Percentiles rank a stretch among this genome's conserved stretches.
phyloP scores from a whole-genome alignment of 1,284 basidiomycete species.

The Leccinum holopus region DNA sequence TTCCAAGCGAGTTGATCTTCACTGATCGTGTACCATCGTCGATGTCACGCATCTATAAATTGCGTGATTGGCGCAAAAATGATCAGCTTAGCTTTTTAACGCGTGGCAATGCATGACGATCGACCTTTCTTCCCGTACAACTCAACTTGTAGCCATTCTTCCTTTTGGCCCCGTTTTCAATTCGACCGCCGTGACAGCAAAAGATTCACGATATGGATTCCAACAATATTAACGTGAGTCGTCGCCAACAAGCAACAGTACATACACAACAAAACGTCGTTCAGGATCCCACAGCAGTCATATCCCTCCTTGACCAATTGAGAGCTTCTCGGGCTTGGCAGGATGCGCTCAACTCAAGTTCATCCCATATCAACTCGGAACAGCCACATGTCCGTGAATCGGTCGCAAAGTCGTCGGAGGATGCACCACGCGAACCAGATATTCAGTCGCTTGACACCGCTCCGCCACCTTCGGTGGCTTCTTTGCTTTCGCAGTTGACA shows the following conservation, averaged over 20 bases:
- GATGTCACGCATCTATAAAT: not conserved
- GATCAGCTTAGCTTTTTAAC: not conserved
- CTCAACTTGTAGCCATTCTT: not conserved
- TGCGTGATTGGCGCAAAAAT: not conserved
- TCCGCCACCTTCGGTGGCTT: slow-evolving; percentile 48
- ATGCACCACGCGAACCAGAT: slow-evolving; percentile 8
- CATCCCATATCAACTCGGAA: slow-evolving; percentile 5
- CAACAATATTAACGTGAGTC: slow-evolving; percentile 47
- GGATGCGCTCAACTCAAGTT: slow-evolving; percentile 38
- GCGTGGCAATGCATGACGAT: not conserved
- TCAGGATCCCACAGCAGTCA: slow-evolving; percentile 56
- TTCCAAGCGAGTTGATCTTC: not conserved
- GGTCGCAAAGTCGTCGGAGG: slow-evolving; percentile 8
- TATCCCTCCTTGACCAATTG: slow-evolving; percentile 64
- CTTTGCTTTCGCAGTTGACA: slow-evolving; percentile 65
- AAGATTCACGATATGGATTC: slow-evolving; percentile 32
- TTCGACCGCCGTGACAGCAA: not conserved
- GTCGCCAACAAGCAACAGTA: too few species aligned
- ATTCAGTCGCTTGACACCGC: slow-evolving; percentile 5
- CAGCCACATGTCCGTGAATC: slow-evolving; percentile 5
- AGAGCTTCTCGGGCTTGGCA: slow-evolving; percentile 66
- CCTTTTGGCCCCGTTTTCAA: not conserved
- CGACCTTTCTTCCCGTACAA: not conserved
- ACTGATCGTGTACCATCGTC: not conserved
- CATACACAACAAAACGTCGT: not conserved